Percentiles rank a stretch among this genome's conserved stretches.
Evolutionary conservation across 257 asterid species (phyloP).

Genomic region (Solanum tarapatanum): DNA sequence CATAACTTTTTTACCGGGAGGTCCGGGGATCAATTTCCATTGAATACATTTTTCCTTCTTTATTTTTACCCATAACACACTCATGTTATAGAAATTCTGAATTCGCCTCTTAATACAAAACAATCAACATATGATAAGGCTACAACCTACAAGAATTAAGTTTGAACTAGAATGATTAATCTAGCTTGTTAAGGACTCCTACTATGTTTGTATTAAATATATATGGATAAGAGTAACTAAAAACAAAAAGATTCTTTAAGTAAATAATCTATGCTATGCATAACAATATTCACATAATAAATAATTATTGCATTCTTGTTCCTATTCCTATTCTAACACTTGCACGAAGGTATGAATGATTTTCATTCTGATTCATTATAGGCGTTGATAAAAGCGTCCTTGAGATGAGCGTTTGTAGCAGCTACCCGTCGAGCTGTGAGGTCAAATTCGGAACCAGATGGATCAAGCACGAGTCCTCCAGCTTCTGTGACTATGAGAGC

Average conservation of each 20-base stretch:
- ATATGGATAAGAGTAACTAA: too few species aligned
- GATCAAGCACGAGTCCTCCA: conserved; percentile 72
- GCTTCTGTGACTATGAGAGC: conserved; percentile 74
- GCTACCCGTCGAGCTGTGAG: conserved; percentile 69
- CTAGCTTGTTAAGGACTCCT: not conserved
- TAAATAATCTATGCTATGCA: not conserved
- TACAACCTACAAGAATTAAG: not conserved
- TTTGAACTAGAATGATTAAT: not conserved
- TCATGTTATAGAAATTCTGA: not conserved
- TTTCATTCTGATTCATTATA: conserved; percentile 41
- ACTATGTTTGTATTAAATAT: too few species aligned
- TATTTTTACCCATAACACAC: not conserved
- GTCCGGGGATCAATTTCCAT: not conserved
- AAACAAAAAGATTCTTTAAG: not conserved
- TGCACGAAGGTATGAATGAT: not conserved
- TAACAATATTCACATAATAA: not conserved
- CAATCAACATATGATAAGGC: not conserved
- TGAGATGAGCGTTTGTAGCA: conserved; percentile 55
- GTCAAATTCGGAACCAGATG: conserved; percentile 60
- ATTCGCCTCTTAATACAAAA: not conserved
- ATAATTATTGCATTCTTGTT: not conserved
- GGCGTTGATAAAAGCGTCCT: conserved; percentile 55
- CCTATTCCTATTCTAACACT: not conserved
- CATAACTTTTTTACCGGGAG: too few species aligned
- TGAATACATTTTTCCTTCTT: not conserved